A percentile compares a stretch with the other conserved stretches of the same genome.
phyloP scores from a whole-genome alignment of 805 yeast genomes.

The Nakazawaea peltata region DNA sequence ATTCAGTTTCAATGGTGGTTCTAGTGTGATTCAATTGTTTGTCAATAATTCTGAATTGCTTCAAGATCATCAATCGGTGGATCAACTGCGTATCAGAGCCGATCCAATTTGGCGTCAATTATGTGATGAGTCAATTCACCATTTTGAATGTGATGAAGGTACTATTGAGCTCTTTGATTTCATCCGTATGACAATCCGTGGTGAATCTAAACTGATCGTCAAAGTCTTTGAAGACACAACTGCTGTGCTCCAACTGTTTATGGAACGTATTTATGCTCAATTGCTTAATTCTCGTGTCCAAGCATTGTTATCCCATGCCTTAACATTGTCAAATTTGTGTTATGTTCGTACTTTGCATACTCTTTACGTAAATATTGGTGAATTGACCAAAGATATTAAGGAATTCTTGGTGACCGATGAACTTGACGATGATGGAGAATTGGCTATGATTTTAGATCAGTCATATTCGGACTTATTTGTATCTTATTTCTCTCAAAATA shows the following conservation, averaged over 20 bases:
- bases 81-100: slow-evolving; percentile 22
- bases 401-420: slow-evolving; percentile 43
- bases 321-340: slow-evolving; percentile 56
- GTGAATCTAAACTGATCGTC: slow-evolving; percentile 66
- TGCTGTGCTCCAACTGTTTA: slow-evolving; percentile 55
- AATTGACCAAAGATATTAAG: slow-evolving; percentile 57
- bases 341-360: slow-evolving; percentile 70
- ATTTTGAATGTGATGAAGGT: slow-evolving; percentile 39
- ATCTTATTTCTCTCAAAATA: slow-evolving; percentile 55
- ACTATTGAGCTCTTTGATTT: slow-evolving; percentile 48
- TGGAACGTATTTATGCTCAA: slow-evolving; percentile 73
- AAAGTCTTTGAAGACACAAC: slow-evolving; percentile 69
- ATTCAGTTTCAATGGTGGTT: slow-evolving; percentile 78
- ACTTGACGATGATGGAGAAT: slow-evolving; percentile 34
- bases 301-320: slow-evolving; percentile 52
- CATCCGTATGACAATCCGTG: slow-evolving; percentile 48
- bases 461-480: slow-evolving; percentile 66
- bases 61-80: slow-evolving; percentile 35
- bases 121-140: slow-evolving; percentile 48
- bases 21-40: slow-evolving; percentile 72
- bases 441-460: slow-evolving; percentile 54
- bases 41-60: slow-evolving; percentile 74
- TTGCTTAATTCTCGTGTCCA: slow-evolving; percentile 51
- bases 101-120: slow-evolving; percentile 53
- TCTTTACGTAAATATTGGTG: slow-evolving; percentile 49